phyloP scores from a whole-genome alignment of 768 basidiomycete genomes.

The Tylopilus subfusipes region DNA sequence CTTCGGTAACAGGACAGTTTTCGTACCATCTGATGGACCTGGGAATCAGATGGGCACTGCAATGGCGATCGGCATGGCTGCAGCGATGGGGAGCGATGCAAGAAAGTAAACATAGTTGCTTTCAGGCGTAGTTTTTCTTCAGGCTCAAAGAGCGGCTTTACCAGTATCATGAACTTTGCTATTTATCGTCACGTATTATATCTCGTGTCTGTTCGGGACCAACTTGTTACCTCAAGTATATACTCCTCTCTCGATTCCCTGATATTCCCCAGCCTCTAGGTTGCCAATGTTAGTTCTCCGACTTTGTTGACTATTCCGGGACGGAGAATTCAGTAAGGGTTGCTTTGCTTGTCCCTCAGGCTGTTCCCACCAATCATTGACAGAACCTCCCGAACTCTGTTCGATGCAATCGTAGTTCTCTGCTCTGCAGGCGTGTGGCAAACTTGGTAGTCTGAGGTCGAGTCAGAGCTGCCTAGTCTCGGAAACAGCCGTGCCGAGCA shows the following conservation, averaged over 20 bases:
- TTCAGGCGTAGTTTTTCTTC: not conserved
- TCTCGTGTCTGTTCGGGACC: too few relatives aligned
- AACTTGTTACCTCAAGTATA: too few relatives aligned
- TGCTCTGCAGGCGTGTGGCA: slow-evolving; percentile 1
- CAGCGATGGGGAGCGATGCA: slow-evolving; percentile 49
- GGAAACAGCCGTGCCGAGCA: too few relatives aligned
- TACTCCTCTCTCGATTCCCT: too few relatives aligned
- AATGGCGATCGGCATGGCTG: slow-evolving; percentile 69
- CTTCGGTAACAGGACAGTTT: slow-evolving; percentile 66
- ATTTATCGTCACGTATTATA: not conserved
- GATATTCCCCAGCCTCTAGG: too few relatives aligned
- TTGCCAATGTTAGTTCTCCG: not conserved
- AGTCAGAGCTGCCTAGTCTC: not conserved
- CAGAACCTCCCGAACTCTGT: not conserved
- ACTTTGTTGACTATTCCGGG: not conserved
- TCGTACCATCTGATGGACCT: slow-evolving; percentile 61
- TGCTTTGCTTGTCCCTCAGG: too few relatives aligned
- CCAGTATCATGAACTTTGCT: not conserved
- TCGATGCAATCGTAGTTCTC: not conserved
- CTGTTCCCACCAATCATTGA: not conserved
- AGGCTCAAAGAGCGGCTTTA: not conserved
- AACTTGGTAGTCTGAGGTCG: not conserved
- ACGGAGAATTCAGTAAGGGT: not conserved
- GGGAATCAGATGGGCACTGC: slow-evolving; percentile 57
- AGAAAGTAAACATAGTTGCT: slow-evolving; percentile 9